Percentiles rank a stretch among this genome's conserved stretches.
These are phyloP conservation scores for Phytophthora boehmeriae DNA, from an alignment of 352 stramenopile genomes.

Conservation along the genomic window DNA sequence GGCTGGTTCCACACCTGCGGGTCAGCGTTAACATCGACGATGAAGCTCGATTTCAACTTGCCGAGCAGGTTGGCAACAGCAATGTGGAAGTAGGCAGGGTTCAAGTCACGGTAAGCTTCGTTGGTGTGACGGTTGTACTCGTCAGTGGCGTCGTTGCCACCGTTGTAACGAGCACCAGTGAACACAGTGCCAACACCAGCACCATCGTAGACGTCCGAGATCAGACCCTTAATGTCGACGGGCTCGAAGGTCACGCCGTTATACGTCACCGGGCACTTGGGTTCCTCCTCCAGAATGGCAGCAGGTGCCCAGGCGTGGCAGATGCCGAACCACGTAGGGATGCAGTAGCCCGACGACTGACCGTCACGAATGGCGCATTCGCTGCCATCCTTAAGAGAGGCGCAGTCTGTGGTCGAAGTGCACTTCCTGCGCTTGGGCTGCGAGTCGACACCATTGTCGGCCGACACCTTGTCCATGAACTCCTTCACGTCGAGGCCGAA, in stretches of 20 bases:
- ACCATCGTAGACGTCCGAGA: constrained; percentile 49
- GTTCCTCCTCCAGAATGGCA: constrained; percentile 47
- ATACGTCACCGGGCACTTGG: constrained; percentile 43
- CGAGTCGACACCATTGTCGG: constrained; percentile 38
- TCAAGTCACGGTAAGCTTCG: constrained; percentile 47
- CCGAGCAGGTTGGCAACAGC: constrained; percentile 53
- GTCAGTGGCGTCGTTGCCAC: constrained; percentile 27
- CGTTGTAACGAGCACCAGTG: constrained; percentile 46
- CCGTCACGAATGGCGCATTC: constrained; percentile 36
- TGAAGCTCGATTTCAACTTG: constrained; percentile 39
- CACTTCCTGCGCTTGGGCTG: constrained; percentile 26
- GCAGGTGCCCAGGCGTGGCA: constrained; percentile 55
- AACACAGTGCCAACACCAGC: constrained; percentile 37
- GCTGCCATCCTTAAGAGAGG: constrained; percentile 16
- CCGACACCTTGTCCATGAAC: constrained; percentile 47
- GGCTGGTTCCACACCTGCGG: constrained; percentile 70
- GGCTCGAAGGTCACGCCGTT: constrained; percentile 58
- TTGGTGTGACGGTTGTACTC: constrained; percentile 53
- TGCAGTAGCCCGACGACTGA: constrained; percentile 46
- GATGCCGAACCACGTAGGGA: constrained; percentile 52
- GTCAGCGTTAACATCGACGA: constrained; percentile 42
- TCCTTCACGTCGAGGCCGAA: constrained; percentile 41
- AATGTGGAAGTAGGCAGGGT: constrained; percentile 60
- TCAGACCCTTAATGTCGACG: constrained; percentile 55
- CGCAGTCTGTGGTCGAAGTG: constrained; percentile 31